Evolutionary conservation across 768 basidiomycete species (phyloP), one percentile per base, ranked within the genome.

Genomic region (Collybiopsis luxurians): DNA sequence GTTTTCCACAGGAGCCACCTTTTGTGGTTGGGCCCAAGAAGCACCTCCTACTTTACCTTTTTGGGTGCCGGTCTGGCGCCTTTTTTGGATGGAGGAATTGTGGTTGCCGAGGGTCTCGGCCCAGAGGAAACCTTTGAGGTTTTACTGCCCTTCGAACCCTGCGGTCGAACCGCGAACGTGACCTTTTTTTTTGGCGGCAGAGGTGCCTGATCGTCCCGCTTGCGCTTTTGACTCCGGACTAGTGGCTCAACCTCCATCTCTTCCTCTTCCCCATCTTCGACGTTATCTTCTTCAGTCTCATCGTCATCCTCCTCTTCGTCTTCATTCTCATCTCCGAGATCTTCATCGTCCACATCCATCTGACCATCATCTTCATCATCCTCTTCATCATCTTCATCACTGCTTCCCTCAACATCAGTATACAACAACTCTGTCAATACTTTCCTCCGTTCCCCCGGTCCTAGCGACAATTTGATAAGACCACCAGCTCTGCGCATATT

Each of bases 401-500:
- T 76, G 17, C 66, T 68, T 1, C 70, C 75, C 26, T 71, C 75
- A 47, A 76, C 74, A 28, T 70, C 73, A 47, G 71, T 69, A 76
- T 79, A 82, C 67, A 61, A 71, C 71, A 68, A 75, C 61, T 72
- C 74, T 61, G 69, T 60, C 68, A 56, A 69, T 52, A 62, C 72
- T 64, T 67, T 75, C 74, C 70, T 46, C 6, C 21, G 24, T 34
- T 59, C 58, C 30, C 55, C 46, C 58, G 40, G 38, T 17, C 73
- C 72, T 11, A 71, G 31, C 23, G 66, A 61, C 44, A 82, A 69
- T 66, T 75, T 85, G 49, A 95, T 82, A 60, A 90, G 63, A 11
- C 85, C 87, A 0, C 71, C 77, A 2, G 68, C 66, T 61, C 81
- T 84, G 59, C 89, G 79, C 66, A 90, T 75, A 65, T 91, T 89